A percentile compares a stretch with the other conserved stretches of the same genome.
phyloP scores from a whole-genome alignment of 2,329 filamentous ascomycete genomes.

The Pseudogymnoascus verrucosus region DNA sequence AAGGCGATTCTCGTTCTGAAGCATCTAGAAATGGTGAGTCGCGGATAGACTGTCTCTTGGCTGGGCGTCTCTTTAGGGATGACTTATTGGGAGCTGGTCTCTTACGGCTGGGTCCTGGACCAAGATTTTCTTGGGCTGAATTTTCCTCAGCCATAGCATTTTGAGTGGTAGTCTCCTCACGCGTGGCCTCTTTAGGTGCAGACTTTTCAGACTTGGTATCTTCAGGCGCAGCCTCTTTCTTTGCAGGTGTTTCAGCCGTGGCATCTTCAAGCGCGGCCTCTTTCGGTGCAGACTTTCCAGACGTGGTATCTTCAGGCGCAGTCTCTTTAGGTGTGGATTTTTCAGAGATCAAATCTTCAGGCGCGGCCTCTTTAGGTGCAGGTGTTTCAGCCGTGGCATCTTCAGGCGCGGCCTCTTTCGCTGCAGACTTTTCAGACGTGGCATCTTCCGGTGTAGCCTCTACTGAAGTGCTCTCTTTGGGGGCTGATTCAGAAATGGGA shows the following conservation, averaged over 20 bases:
- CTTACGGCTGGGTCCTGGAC: neutral
- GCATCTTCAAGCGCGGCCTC: neutral
- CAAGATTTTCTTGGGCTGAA: neutral
- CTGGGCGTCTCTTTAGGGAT: neutral
- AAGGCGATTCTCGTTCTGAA: neutral
- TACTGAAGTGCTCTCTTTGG: neutral
- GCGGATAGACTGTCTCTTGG: slow-evolving; percentile 5
- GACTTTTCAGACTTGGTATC: neutral
- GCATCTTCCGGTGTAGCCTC: neutral
- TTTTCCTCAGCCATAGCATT: neutral
- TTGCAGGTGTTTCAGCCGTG: neutral
- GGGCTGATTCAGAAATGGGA: neutral
- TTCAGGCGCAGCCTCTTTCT: neutral
- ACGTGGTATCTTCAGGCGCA: neutral
- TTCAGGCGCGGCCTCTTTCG: neutral
- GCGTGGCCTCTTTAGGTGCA: no score
- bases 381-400: neutral
- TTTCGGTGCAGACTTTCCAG: neutral
- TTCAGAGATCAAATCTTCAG: neutral
- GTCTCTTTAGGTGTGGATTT: neutral
- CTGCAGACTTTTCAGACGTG: neutral
- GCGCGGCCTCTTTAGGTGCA: neutral
- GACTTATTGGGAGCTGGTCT: neutral
- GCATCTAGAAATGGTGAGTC: neutral
- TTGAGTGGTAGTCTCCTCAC: neutral